These are phyloP conservation scores for Penicillium sclerotigenum DNA, from an alignment of 2,329 filamentous ascomycete species.

Conservation along the genomic window DNA sequence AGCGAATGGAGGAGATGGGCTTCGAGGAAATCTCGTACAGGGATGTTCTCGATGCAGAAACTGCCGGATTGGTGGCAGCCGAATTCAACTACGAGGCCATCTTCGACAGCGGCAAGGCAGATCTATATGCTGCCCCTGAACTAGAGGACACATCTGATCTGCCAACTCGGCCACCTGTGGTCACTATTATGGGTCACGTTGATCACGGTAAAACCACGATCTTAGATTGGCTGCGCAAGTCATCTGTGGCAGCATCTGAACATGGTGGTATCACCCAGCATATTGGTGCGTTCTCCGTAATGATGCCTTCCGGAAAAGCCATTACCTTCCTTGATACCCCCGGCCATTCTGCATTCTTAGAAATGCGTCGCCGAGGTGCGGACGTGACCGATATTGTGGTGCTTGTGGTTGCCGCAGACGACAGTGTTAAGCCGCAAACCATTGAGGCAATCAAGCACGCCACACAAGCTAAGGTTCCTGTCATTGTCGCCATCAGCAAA, in stretches of 20 bases:
- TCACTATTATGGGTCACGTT: constrained; percentile 99
- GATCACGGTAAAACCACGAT: constrained; percentile 98
- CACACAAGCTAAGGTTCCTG: constrained; percentile 78
- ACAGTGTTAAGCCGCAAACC: constrained; percentile 96
- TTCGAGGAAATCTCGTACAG: constrained; percentile 82
- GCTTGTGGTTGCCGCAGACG: constrained; percentile 91
- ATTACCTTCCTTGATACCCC: constrained; percentile 98
- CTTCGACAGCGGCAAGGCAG: constrained; percentile 63
- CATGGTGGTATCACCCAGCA: constrained; percentile 98
- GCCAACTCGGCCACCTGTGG: constrained; percentile 79
- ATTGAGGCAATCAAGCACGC: constrained; percentile 95
- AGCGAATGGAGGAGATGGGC: constrained; percentile 76
- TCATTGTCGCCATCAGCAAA: constrained; percentile 98
- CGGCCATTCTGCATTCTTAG: constrained; percentile 90
- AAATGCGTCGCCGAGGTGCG: constrained; percentile 92
- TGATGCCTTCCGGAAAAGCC: constrained; percentile 76
- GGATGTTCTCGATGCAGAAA: constrained; percentile 86
- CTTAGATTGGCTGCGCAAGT: constrained; percentile 87
- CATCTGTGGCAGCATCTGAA: constrained; percentile 84
- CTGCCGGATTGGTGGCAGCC: constrained; percentile 81
- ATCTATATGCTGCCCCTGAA: constrained; percentile 68
- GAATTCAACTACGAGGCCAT: constrained; percentile 91
- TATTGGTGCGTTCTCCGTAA: constrained; percentile 94
- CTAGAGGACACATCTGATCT: constrained; percentile 66
- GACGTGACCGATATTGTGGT: constrained; percentile 97